Conservation (phyloP, 2,329 filamentous ascomycete species). For the Venturia pyrina region DNA sequence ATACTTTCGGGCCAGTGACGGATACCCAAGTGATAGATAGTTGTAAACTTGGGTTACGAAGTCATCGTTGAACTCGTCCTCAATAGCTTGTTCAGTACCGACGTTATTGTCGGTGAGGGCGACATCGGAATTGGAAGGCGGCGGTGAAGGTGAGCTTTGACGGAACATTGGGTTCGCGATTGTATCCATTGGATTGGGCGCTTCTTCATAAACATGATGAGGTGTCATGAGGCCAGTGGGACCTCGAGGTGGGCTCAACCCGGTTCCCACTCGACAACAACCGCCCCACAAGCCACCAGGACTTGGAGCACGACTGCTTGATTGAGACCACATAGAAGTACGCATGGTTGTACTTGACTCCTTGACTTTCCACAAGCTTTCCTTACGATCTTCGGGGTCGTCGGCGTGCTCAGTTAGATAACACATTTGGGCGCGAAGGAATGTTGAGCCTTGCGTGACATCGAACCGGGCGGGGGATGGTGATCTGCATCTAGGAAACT, state of each 20-base stretch:
- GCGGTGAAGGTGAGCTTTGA: constrained; percentile 28
- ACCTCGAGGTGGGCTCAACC: constrained; percentile 29
- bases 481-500: constrained; percentile 71
- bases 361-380: constrained; percentile 55
- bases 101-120: constrained; percentile 31
- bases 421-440: constrained; percentile 39
- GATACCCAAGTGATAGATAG: constrained; percentile 87
- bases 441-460: constrained; percentile 53
- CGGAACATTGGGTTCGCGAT: not conserved
- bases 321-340: constrained; percentile 22
- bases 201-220: constrained; percentile 25
- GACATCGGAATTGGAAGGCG: constrained; percentile 28
- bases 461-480: constrained; percentile 80
- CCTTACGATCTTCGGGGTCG: constrained; percentile 31
- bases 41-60: constrained; percentile 97
- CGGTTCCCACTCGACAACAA: constrained; percentile 43
- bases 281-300: constrained; percentile 65
- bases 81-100: constrained; percentile 22
- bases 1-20: constrained; percentile 70
- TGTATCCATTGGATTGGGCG: constrained; percentile 32
- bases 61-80: constrained; percentile 64
- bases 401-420: constrained; percentile 37
- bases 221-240: constrained; percentile 43
- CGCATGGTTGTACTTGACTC: not conserved
- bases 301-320: constrained; percentile 39